A percentile compares a stretch with the other conserved stretches of the same genome.
phyloP scores from a whole-genome alignment of 2,329 filamentous ascomycete species.

The Lasiodiplodia sp. region DNA sequence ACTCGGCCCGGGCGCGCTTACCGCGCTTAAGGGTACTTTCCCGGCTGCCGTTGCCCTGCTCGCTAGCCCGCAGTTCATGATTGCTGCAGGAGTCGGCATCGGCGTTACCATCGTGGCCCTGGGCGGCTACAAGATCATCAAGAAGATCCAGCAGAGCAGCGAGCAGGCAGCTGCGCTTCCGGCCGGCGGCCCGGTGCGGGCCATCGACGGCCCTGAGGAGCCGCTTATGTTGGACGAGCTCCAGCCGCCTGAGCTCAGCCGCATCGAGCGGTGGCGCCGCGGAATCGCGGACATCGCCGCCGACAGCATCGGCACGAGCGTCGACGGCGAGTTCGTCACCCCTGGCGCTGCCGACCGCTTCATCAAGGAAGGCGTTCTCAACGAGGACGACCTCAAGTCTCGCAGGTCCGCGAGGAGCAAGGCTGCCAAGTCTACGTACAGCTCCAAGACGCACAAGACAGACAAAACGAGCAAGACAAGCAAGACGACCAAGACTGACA shows the following conservation, averaged over 20 bases:
- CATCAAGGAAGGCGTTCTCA: slow-evolving; percentile 54
- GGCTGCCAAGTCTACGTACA: slow-evolving; percentile 37
- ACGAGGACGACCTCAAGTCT: slow-evolving; percentile 56
- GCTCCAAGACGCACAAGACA: slow-evolving; percentile 37
- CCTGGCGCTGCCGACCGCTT: slow-evolving; percentile 59
- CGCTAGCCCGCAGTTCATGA: slow-evolving; percentile 90
- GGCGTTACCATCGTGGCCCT: slow-evolving; percentile 96
- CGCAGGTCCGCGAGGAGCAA: slow-evolving; percentile 41
- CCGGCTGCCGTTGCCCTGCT: slow-evolving; percentile 88
- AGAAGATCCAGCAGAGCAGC: slow-evolving; percentile 70
- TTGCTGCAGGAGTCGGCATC: slow-evolving; percentile 85
- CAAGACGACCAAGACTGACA: slow-evolving; percentile 35
- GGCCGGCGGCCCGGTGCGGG: slow-evolving; percentile 33
- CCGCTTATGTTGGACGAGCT: slow-evolving; percentile 61
- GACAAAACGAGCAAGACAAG: slow-evolving; percentile 38
- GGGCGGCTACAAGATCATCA: slow-evolving; percentile 96
- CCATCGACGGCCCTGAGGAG: slow-evolving; percentile 37
- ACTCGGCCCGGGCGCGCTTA: slow-evolving; percentile 81
- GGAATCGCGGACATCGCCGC: slow-evolving; percentile 67
- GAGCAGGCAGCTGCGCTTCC: slow-evolving; percentile 40
- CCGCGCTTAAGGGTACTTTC: slow-evolving; percentile 77
- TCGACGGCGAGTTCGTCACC: slow-evolving; percentile 72
- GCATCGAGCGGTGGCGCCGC: slow-evolving; percentile 69
- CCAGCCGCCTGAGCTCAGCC: slow-evolving; percentile 62
- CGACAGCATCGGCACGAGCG: slow-evolving; percentile 63